Evolutionary conservation across 2,329 filamentous ascomycete species (phyloP).

Genomic region (Scytalidium lignicola): DNA sequence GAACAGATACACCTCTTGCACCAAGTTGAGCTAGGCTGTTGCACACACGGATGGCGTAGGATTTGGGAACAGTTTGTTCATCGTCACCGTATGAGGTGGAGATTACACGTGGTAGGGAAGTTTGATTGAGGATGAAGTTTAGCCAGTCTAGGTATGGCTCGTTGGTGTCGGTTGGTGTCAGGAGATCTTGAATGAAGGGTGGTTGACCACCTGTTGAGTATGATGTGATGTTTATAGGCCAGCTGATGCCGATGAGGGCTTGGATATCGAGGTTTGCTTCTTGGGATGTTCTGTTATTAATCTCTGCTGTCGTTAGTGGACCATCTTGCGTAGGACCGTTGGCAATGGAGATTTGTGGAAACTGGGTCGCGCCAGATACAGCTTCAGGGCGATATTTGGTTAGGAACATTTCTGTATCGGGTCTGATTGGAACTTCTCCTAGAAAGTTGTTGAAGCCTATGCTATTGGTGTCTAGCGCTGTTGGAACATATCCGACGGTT

Average conservation of each 20-base stretch:
- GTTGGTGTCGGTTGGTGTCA: conserved; percentile 46
- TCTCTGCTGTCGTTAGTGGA: conserved; percentile 12
- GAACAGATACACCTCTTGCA: conserved; percentile 58
- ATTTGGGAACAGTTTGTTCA: conserved; percentile 57
- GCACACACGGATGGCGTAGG: conserved; percentile 59
- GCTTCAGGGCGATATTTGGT: conserved; percentile 1
- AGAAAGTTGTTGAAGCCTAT: conserved; percentile 19
- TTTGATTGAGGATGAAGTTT: conserved; percentile 48
- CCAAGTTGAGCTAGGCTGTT: conserved; percentile 60
- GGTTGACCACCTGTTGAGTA: conserved; percentile 53
- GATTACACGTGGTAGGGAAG: conserved; percentile 55
- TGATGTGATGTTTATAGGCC: conserved; percentile 47
- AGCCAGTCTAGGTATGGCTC: conserved; percentile 65
- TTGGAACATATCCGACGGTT: conserved; percentile 8
- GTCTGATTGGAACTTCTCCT: conserved; percentile 19
- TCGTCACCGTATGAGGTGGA: conserved; percentile 63
- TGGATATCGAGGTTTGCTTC: conserved; percentile 59
- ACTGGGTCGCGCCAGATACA: neutral
- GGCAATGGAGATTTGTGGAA: conserved; percentile 18
- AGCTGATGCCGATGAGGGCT: conserved; percentile 49
- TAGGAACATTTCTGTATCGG: conserved; percentile 23
- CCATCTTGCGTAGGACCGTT: conserved; percentile 19
- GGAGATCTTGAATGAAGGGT: conserved; percentile 30
- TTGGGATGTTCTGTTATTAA: conserved; percentile 3
- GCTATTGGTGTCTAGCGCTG: conserved; percentile 15